Percentiles rank a stretch among this genome's conserved stretches.
phyloP scores from a whole-genome alignment of 2,329 filamentous ascomycete species.

The Aspergillus ochraceus region DNA sequence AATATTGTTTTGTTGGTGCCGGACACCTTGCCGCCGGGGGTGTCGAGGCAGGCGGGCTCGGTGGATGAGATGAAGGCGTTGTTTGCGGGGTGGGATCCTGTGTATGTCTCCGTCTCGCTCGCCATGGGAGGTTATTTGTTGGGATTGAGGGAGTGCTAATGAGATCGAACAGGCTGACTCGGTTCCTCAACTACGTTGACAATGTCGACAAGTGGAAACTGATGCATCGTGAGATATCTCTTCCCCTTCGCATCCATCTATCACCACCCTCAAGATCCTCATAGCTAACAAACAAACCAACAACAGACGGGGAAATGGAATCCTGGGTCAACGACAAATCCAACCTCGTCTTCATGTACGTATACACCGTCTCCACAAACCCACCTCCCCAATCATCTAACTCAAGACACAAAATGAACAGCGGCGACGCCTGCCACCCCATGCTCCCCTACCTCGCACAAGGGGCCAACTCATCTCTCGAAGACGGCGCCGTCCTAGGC shows the following conservation, averaged over 20 bases:
- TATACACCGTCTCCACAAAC: not conserved
- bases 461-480: slow-evolving; percentile 66
- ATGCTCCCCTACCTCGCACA: slow-evolving; percentile 66
- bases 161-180: slow-evolving; percentile 27
- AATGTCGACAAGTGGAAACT: slow-evolving; percentile 69
- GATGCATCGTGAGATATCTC: slow-evolving; percentile 44
- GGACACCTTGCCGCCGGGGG: slow-evolving; percentile 59
- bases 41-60: slow-evolving; percentile 54
- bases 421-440: slow-evolving; percentile 63
- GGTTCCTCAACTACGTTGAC: slow-evolving; percentile 53
- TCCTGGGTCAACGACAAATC: slow-evolving; percentile 56
- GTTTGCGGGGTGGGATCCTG: slow-evolving; percentile 66
- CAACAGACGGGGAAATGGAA: slow-evolving; percentile 49
- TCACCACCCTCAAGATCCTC: too few species aligned
- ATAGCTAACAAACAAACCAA: not conserved
- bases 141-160: not conserved
- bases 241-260: too few species aligned
- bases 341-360: slow-evolving; percentile 49
- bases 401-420: slow-evolving; percentile 4
- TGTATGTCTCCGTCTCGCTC: slow-evolving; percentile 21
- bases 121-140: not conserved
- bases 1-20: slow-evolving; percentile 68
- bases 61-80: slow-evolving; percentile 61
- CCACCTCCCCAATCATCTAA: not conserved
- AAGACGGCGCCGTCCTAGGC: slow-evolving; percentile 68